These are phyloP conservation scores for Chlorella sorokiniana DNA, from an alignment of 139 green algal genomes.

Conservation along the genomic window DNA sequence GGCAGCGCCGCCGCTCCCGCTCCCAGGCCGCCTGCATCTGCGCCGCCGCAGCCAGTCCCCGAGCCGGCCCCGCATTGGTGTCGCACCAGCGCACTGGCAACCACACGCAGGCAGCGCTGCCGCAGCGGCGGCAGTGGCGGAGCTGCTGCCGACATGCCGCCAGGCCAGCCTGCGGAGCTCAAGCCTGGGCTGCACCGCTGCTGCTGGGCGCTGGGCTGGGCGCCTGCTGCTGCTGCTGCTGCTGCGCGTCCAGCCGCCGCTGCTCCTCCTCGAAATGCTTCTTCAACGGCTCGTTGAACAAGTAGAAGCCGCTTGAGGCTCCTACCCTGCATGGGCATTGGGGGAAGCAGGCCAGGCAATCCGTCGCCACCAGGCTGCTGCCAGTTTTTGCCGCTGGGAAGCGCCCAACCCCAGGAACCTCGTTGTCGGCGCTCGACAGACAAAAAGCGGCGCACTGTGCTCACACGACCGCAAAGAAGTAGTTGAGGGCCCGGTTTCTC, in stretches of 20 bases:
- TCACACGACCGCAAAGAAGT: conserved; percentile 9
- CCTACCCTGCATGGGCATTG: conserved; percentile 4
- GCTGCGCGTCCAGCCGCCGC: neutral
- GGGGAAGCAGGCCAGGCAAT: neutral
- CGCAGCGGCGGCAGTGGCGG: neutral
- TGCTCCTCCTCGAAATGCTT: conserved; percentile 12
- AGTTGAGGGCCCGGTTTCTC: neutral
- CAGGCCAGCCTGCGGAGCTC: neutral
- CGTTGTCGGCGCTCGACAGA: neutral
- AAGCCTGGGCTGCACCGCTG: neutral
- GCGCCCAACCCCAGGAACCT: neutral
- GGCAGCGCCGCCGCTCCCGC: neutral
- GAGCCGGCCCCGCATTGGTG: no score
- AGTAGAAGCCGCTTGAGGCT: conserved; percentile 1
- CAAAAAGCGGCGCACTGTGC: neutral
- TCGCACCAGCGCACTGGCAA: neutral
- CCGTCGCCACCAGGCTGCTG: neutral
- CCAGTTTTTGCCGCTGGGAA: neutral
- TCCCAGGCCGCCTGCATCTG: neutral
- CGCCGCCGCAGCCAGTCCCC: neutral
- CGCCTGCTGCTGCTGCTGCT: conserved; percentile 9
- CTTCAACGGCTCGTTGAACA: conserved; percentile 26
- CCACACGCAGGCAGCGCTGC: conserved; percentile 1
- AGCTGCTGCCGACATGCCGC: no score
- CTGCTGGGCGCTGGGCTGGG: conserved; percentile 3